Base-by-base conservation (phyloP, 176 grass and related monocot species). In the Metroxylon sagu region DNA sequence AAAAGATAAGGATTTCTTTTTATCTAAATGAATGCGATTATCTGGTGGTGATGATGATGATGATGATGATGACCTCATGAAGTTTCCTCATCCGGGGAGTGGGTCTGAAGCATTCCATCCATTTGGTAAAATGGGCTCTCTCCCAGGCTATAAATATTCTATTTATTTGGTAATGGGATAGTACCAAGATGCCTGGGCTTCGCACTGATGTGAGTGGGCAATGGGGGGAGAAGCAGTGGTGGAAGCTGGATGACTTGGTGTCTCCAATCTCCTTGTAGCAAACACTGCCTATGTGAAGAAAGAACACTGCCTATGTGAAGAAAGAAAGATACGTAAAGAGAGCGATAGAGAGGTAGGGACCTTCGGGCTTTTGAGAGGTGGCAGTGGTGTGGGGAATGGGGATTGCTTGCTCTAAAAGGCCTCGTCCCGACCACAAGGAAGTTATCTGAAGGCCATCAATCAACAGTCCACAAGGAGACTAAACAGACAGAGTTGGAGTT, bases 121-220 rank as follows among this genome's bases (percentile, higher is more conserved):
- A 75, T 85, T 69, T 68, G 75, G 35, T 53, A 68, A 79, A 72
- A 84, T 43, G 35, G 74, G 68, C 72, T 82, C 76, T 82, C 82
- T 59, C 56, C 55, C 70, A 10, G 8, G 35, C 31, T 43, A 10
- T 3, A 43, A 12, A 92, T 81, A 89, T 98, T 88, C 81, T 82
- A 79, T 92, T 85, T 92, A 81, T 92, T 98, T 89, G 84, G 84
- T 98, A 82, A 79, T 84, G 83, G 65, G 77, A 23, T 81, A 84
- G 91, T 87, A 82, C 85, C 80, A 67, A 79, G 74, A 83, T 89
- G 85, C 85, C 69, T 74, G 65, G 57, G 58, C 50, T 72, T 55
- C 26, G 18, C 79, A 73, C 71, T 78, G 93, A 98, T 92, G 88
- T 92, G 93, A 98, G 87, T 76, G 79, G 72, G 92, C 93, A 92